Conservation (phyloP, 2,329 filamentous ascomycete species). For the Amesomyces nigricolor region DNA sequence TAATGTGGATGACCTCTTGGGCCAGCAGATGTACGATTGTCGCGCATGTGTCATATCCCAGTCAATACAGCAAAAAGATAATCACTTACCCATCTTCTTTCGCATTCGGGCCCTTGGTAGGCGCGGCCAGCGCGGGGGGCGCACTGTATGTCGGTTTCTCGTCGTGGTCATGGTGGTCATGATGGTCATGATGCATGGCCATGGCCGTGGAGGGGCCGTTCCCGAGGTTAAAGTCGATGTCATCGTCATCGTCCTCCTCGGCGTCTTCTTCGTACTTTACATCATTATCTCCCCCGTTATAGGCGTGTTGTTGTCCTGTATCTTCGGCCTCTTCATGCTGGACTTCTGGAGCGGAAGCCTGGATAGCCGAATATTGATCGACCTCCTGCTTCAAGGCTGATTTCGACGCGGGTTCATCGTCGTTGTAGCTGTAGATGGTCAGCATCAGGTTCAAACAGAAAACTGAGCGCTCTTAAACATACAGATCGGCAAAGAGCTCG, state of each 20-base stretch:
- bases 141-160: slow-evolving; percentile 28
- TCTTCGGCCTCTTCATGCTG: slow-evolving; percentile 28
- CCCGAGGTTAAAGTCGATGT: slow-evolving; percentile 49
- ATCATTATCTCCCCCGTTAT: slow-evolving; percentile 34
- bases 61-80: slow-evolving; percentile 20
- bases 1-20: too few relatives aligned
- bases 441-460: slow-evolving; percentile 6
- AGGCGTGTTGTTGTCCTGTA: slow-evolving; percentile 28
- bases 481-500: slow-evolving; percentile 90
- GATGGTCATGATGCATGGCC: slow-evolving; percentile 24
- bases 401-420: slow-evolving; percentile 48
- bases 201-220: slow-evolving; percentile 32
- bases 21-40: neutral
- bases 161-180: slow-evolving; percentile 15
- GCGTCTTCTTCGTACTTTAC: slow-evolving; percentile 37
- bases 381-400: slow-evolving; percentile 28
- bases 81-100: slow-evolving; percentile 88
- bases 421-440: slow-evolving; percentile 50
- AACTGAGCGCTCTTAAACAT: slow-evolving; percentile 36
- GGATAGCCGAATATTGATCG: slow-evolving; percentile 25
- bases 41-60: slow-evolving; percentile 13
- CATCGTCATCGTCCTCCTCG: slow-evolving; percentile 47
- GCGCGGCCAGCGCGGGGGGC: slow-evolving; percentile 29
- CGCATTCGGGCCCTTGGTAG: slow-evolving; percentile 55
- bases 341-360: slow-evolving; percentile 27